A percentile compares a stretch with the other conserved stretches of the same genome.
Conservation (phyloP, 108 stramenopile genomes). For the Discostella stelligeroides region DNA sequence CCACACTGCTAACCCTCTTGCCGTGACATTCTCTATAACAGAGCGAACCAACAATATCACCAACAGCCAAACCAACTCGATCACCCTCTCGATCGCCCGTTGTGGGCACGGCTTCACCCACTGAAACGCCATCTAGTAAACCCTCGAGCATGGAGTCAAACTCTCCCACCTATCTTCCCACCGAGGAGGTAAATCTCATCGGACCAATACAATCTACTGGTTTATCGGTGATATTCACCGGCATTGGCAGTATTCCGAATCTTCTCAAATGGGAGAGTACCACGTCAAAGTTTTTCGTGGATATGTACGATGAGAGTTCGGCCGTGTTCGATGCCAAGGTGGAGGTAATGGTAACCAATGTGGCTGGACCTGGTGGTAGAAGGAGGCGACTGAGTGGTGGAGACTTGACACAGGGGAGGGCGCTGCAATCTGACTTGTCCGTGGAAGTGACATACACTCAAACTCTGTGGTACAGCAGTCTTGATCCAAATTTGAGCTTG, state of each 20-base stretch:
- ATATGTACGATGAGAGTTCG: slow-evolving; percentile 3
- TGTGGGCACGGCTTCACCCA: background rate
- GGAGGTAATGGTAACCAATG: background rate
- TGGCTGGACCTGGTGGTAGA: background rate
- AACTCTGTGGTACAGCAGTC: slow-evolving; percentile 25
- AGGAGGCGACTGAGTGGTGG: background rate
- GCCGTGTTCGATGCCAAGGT: background rate
- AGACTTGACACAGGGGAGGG: slow-evolving; percentile 5
- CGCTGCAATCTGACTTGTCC: slow-evolving; percentile 20
- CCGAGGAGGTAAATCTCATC: background rate
- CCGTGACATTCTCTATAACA: too few relatives aligned
- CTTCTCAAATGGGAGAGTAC: background rate
- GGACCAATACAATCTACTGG: slow-evolving; percentile 1
- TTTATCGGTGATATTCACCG: slow-evolving; percentile 3
- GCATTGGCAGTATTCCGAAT: background rate
- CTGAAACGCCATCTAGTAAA: background rate
- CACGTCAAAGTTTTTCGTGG: background rate
- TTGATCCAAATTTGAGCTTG: slow-evolving; percentile 18
- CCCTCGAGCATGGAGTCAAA: background rate
- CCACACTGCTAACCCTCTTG: too few relatives aligned
- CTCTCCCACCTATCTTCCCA: background rate
- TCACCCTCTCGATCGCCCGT: slow-evolving; percentile 11
- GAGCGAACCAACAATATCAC: background rate
- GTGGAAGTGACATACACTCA: slow-evolving; percentile 46
- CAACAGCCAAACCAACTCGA: slow-evolving; percentile 1